phyloP scores from a whole-genome alignment of 202 grass and related monocot species.

The Zizania palustris region DNA sequence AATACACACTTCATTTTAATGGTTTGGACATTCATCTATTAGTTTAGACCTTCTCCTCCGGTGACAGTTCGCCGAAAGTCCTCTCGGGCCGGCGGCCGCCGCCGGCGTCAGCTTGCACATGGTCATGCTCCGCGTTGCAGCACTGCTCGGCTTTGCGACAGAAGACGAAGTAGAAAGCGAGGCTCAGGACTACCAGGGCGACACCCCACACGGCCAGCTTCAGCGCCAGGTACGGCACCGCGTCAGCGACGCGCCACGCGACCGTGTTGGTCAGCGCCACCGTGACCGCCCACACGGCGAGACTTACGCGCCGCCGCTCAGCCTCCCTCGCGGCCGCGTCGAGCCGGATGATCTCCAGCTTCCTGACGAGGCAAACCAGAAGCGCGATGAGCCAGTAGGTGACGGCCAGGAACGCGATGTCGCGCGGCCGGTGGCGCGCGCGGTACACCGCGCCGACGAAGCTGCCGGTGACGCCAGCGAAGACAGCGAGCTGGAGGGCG shows the following conservation, averaged over 20 bases:
- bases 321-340: background rate
- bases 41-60: slow-evolving; percentile 32
- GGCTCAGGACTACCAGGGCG: background rate
- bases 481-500: background rate
- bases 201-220: slow-evolving; percentile 42
- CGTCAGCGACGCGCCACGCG: slow-evolving; percentile 16
- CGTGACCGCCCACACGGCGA: slow-evolving; percentile 40
- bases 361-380: slow-evolving; percentile 39
- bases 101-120: background rate
- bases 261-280: slow-evolving; percentile 31
- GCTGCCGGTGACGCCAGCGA: slow-evolving; percentile 14
- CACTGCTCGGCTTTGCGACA: background rate
- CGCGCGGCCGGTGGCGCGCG: slow-evolving; percentile 12
- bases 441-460: slow-evolving; percentile 30
- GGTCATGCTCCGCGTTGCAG: background rate
- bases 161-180: slow-evolving; percentile 44
- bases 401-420: slow-evolving; percentile 36
- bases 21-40: background rate
- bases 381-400: slow-evolving; percentile 31
- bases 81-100: background rate
- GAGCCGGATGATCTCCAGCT: slow-evolving; percentile 14
- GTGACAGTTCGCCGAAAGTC: background rate
- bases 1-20: no score
- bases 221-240: slow-evolving; percentile 30
- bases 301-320: slow-evolving; percentile 14